Conservation (phyloP, 1,284 basidiomycete genomes). For the Lentinula novae-zelandiae region DNA sequence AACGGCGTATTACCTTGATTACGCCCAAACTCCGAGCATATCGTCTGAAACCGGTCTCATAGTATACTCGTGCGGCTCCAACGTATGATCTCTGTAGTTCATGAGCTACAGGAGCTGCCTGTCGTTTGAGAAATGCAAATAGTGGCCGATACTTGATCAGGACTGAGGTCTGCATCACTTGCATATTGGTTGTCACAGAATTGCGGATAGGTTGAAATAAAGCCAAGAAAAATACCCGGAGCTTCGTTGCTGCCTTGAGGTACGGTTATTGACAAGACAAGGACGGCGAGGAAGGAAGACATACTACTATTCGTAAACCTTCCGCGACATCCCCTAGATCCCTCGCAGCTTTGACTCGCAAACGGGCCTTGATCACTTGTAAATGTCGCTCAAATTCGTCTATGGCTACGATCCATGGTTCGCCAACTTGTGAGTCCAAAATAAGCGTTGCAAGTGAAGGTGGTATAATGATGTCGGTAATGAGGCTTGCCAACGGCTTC, state of each 20-base stretch:
- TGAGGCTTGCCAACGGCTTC: constrained; percentile 76
- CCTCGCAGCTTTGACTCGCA: constrained; percentile 80
- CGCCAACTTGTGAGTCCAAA: constrained; percentile 79
- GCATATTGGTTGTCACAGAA: constrained; percentile 90
- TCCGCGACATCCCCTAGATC: constrained; percentile 83
- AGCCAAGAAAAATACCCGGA: constrained; percentile 84
- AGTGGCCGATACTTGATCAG: constrained; percentile 84
- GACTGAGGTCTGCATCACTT: constrained; percentile 87
- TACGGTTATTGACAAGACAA: constrained; percentile 6
- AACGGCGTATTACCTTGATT: constrained; percentile 56
- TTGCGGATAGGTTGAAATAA: constrained; percentile 79
- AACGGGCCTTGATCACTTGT: constrained; percentile 62
- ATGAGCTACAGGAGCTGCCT: constrained; percentile 78
- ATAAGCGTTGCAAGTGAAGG: constrained; percentile 78
- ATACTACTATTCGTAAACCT: constrained; percentile 80
- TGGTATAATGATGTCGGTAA: constrained; percentile 80
- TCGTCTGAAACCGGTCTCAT: constrained; percentile 92
- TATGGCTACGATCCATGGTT: constrained; percentile 82
- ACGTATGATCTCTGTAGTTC: constrained; percentile 91
- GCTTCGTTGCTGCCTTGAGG: constrained; percentile 77
- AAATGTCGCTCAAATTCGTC: constrained; percentile 78
- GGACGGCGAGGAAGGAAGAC: constrained; percentile 19
- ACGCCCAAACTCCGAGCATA: constrained; percentile 81
- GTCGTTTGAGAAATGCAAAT: constrained; percentile 83
- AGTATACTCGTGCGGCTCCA: constrained; percentile 84